These are phyloP conservation scores for Lippia alba DNA, from an alignment of 305 asterid genomes.

Conservation along the genomic window DNA sequence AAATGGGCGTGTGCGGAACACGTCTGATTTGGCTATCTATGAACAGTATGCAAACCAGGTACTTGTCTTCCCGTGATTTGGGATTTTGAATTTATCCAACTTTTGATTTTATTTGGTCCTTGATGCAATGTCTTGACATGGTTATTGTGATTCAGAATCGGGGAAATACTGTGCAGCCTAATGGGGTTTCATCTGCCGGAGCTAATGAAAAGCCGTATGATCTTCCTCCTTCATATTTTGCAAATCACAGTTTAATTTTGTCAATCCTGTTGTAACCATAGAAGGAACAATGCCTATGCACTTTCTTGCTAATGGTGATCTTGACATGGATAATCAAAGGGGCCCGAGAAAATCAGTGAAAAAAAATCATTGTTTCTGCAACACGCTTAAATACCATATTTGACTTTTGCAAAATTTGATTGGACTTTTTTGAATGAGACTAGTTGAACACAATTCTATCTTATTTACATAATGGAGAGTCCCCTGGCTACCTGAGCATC, in stretches of 20 bases:
- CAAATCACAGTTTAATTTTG: background rate
- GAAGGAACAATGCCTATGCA: conserved; percentile 9
- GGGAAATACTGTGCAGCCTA: conserved; percentile 43
- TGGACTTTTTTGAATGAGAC: background rate
- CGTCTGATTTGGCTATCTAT: conserved; percentile 76
- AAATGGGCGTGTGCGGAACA: conserved; percentile 48
- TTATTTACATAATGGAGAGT: conserved; percentile 15
- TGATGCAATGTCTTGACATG: conserved; percentile 26
- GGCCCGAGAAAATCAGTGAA: conserved; percentile 16
- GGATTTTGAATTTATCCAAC: conserved; percentile 11
- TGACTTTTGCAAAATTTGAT: conserved; percentile 12
- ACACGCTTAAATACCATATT: background rate
- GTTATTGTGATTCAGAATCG: conserved; percentile 53
- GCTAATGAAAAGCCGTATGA: conserved; percentile 67
- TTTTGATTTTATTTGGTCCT: conserved; percentile 26
- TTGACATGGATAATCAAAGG: background rate
- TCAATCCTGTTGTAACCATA: conserved; percentile 5
- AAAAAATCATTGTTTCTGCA: background rate
- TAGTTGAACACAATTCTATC: background rate
- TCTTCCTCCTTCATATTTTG: conserved; percentile 18
- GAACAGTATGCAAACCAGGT: conserved; percentile 81
- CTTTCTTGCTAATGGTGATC: conserved; percentile 11
- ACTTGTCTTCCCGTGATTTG: conserved; percentile 19
- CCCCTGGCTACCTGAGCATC: conserved; percentile 15
- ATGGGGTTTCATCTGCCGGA: conserved; percentile 61